Evolutionary conservation across 2,329 filamentous ascomycete species (phyloP), one percentile per base, ranked within the genome.

Genomic region (Huntiella decipiens): DNA sequence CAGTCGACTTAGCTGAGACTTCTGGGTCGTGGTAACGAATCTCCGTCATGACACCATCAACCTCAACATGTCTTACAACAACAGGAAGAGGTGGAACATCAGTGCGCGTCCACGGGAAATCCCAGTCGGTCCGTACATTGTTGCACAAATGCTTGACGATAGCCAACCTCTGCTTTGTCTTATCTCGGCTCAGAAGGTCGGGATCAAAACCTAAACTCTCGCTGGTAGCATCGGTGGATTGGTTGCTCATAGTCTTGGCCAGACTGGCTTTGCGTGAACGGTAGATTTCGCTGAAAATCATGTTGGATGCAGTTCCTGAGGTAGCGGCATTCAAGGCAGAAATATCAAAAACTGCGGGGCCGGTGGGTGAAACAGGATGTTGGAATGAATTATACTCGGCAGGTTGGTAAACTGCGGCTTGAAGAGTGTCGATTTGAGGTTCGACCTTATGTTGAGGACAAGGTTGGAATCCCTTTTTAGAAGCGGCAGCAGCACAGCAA

Each of bases 181-280:
- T 78, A 56, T 79, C 75, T 54, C 65, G 70, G 56, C 71, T 77
- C 43, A 75, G 58, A 4, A 79, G 63, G 54, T 79, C 75, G 15
- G 71, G 66, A 50, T 78, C 70, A 53, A 74, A 71, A 53, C 75
- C 63, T 55, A 53, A 46, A 56, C 53, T 35, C 48, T 51, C 39
- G 45, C 49, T 43, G 46, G 47, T 45, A 28, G 22, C 22, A 28
- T 28, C 22, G 22, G 22, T 28, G 44, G 52, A 40, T 52, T 51
- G 38, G 51, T 49, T 45, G 53, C 48, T 50, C 13, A 34, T 40
- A 10, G 41, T 46, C 55, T 70, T 71, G 49, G 65, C 62, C 46
- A 74, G 60, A 7, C 70, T 68, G 36, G 67, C 67, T 54, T 66
- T 68, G 36, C 69, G 66, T 43, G 66, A 68, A 58, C 68, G 74